phyloP scores from a whole-genome alignment of 1,139 yeast species.

The Hyphopichia wangnamkhiaoensis region DNA sequence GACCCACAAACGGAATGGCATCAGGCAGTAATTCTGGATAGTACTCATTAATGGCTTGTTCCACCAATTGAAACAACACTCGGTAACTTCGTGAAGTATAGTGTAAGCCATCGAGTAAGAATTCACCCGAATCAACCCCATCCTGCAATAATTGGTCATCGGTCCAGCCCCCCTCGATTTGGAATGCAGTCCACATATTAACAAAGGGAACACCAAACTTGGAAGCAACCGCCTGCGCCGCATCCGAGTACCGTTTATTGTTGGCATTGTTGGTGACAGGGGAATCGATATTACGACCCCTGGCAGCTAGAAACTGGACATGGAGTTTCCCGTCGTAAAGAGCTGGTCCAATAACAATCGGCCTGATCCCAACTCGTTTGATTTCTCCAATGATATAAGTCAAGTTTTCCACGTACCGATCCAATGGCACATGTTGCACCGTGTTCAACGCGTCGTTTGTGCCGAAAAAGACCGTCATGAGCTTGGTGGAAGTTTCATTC shows the following conservation, averaged over 20 bases:
- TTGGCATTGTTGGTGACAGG: slow-evolving; percentile 14
- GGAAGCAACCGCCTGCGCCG: slow-evolving; percentile 46
- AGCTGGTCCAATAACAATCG: slow-evolving; percentile 66
- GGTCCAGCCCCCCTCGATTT: slow-evolving; percentile 18
- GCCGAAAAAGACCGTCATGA: slow-evolving; percentile 69
- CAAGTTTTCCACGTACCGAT: slow-evolving; percentile 50
- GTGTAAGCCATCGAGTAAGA: slow-evolving; percentile 65
- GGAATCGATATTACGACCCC: slow-evolving; percentile 7
- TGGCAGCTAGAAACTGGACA: neutral
- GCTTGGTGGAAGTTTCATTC: slow-evolving; percentile 36
- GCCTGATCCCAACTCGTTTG: slow-evolving; percentile 40
- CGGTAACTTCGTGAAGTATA: slow-evolving; percentile 61
- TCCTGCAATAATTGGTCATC: slow-evolving; percentile 16
- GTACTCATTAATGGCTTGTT: slow-evolving; percentile 31
- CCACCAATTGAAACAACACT: slow-evolving; percentile 46
- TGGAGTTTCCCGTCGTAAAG: slow-evolving; percentile 41
- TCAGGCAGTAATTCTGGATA: slow-evolving; percentile 53
- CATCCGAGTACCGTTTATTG: slow-evolving; percentile 51
- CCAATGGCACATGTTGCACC: slow-evolving; percentile 56
- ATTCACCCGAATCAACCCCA: slow-evolving; percentile 17
- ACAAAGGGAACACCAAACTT: slow-evolving; percentile 51
- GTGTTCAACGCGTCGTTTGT: slow-evolving; percentile 66
- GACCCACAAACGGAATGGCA: slow-evolving; percentile 30
- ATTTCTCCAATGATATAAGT: slow-evolving; percentile 39
- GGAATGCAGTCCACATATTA: slow-evolving; percentile 52